Base-by-base conservation (phyloP, 495 filamentous ascomycete genomes). In the Terfezia boudieri region DNA sequence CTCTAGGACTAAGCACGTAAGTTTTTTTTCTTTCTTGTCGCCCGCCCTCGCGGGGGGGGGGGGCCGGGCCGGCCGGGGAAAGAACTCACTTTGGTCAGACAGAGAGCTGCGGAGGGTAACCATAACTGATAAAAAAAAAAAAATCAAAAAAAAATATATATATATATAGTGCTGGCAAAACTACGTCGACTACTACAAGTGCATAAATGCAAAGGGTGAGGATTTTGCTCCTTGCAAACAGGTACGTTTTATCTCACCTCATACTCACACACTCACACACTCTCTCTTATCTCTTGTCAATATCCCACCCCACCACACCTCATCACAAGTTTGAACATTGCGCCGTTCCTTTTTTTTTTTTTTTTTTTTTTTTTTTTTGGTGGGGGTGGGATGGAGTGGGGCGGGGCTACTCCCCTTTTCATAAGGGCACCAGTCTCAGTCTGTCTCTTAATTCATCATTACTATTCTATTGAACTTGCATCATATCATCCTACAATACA, bases 161-260 rank as follows among this genome's bases (percentile, higher is more conserved):
- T n/a, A n/a, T n/a, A n/a, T n/a, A 55, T 49, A 64, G 61, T 64
- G 62, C 49, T 64, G 62, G 62, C 62, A 64, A 57, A 64, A 64
- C 50, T 99, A 99, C 72, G 92, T 99, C 75, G 92, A 99, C 72
- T 96, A 99, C 77, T 81, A 99, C 80, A 99, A 96, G 77, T 99
- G 92, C 74, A 82, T 93, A 69, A 72, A 83, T 67, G 89, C 88
- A 69, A 96, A 96, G 78, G 92, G 92, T 69, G 92, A 99, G 73
- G 92, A 96, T 68, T 99, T 96, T 70, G 78, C 83, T 58, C 92
- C 92, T 51, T 99, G 92, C 82, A 82, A 80, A 67, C 92, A 98
- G 77, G 88, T 93, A 80, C 52, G 62, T 50, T 35, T 32, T 57
- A 51, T 43, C 16, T 2, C 41, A 4, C 3, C 41, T 8, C n/a